Percentiles rank a stretch among this genome's conserved stretches.
These are phyloP conservation scores for Pythium sukuiense DNA, from an alignment of 352 stramenopile genomes.

Conservation along the genomic window DNA sequence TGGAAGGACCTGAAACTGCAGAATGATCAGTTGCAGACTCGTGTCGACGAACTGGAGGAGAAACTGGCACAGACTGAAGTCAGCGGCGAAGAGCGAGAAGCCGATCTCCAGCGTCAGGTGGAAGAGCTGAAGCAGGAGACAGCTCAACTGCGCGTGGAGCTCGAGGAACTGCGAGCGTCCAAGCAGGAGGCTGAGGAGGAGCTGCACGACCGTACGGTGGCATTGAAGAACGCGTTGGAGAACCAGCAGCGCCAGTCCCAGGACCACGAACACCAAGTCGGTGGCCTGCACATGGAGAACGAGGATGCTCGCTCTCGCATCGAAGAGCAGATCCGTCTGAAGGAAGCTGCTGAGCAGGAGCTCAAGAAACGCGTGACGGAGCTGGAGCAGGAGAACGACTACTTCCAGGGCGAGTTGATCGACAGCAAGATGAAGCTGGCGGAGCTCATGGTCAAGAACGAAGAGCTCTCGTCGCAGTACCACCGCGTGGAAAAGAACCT, in stretches of 20 bases:
- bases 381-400: constrained; percentile 78
- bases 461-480: constrained; percentile 60
- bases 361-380: constrained; percentile 36
- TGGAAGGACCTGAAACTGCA: constrained; percentile 51
- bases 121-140: constrained; percentile 53
- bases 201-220: constrained; percentile 39
- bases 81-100: constrained; percentile 38
- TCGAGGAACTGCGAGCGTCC: constrained; percentile 43
- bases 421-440: constrained; percentile 84
- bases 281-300: constrained; percentile 44
- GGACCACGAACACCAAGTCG: constrained; percentile 50
- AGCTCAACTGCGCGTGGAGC: constrained; percentile 42
- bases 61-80: constrained; percentile 39
- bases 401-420: constrained; percentile 82
- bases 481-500: constrained; percentile 67
- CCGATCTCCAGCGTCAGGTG: constrained; percentile 53
- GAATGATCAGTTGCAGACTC: constrained; percentile 56
- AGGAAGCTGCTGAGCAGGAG: constrained; percentile 38
- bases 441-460: constrained; percentile 68
- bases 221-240: constrained; percentile 48
- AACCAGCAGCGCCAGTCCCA: constrained; percentile 37
- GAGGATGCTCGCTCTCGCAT: constrained; percentile 49
- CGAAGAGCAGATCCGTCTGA: constrained; percentile 39
- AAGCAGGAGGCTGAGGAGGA: constrained; percentile 59
- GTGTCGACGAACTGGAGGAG: constrained; percentile 63